These are phyloP conservation scores for Erysiphe pulchra DNA, from an alignment of 2,329 filamentous ascomycete genomes.

Conservation along the genomic window DNA sequence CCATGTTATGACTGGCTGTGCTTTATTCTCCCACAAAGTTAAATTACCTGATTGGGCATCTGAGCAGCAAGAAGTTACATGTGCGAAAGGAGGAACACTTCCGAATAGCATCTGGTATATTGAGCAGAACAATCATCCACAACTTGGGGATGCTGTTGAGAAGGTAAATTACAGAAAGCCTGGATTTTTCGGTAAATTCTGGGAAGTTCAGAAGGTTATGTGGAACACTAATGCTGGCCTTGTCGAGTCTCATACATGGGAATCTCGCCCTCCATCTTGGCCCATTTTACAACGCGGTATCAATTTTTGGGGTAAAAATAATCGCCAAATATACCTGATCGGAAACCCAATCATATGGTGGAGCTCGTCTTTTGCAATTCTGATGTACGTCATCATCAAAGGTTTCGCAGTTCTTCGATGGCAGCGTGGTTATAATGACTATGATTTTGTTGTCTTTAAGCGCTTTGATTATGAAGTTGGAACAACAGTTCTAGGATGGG, in stretches of 20 bases:
- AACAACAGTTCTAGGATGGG: slow-evolving; percentile 75
- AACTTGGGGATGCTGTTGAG: slow-evolving; percentile 48
- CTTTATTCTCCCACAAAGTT: slow-evolving; percentile 93
- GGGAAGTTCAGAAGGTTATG: slow-evolving; percentile 94
- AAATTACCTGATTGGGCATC: slow-evolving; percentile 96
- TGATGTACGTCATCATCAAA: slow-evolving; percentile 62
- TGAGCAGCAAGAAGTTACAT: slow-evolving; percentile 98
- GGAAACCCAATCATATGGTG: slow-evolving; percentile 94
- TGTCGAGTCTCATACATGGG: slow-evolving; percentile 92
- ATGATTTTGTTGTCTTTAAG: slow-evolving; percentile 60
- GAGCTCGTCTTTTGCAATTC: slow-evolving; percentile 55
- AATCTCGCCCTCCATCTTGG: slow-evolving; percentile 84
- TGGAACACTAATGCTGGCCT: slow-evolving; percentile 95
- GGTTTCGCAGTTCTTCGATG: slow-evolving; percentile 67
- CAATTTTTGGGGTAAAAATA: slow-evolving; percentile 94
- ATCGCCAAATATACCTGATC: slow-evolving; percentile 88
- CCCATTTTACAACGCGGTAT: slow-evolving; percentile 79
- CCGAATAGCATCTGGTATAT: slow-evolving; percentile 97
- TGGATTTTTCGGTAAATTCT: slow-evolving; percentile 93
- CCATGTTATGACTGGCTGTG: slow-evolving; percentile 90
- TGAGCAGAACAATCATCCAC: slow-evolving; percentile 68
- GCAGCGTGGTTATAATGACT: slow-evolving; percentile 84
- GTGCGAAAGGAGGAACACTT: slow-evolving; percentile 67
- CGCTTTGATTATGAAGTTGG: slow-evolving; percentile 96
- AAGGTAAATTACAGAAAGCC: slow-evolving; percentile 91